phyloP scores from a whole-genome alignment of 306 rosid genomes.

The Prunus mongolica region DNA sequence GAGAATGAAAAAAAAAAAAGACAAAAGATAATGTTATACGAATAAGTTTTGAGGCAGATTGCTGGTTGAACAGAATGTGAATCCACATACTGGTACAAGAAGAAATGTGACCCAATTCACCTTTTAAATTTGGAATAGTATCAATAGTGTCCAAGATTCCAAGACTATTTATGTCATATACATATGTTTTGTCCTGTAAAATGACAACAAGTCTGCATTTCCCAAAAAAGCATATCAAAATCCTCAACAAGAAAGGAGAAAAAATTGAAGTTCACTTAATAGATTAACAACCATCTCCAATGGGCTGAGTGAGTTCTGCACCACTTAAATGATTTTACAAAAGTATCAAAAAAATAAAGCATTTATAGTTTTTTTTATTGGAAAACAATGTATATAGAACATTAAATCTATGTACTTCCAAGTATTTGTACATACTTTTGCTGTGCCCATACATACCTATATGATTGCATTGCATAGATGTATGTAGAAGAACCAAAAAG shows the following conservation, averaged over 20 bases:
- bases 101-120: slow-evolving; percentile 40
- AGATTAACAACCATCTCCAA: not conserved
- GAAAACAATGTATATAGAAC: not conserved
- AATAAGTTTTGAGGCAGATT: not conserved
- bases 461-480: not conserved
- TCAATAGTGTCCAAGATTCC: slow-evolving; percentile 80
- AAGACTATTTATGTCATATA: slow-evolving; percentile 76
- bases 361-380: not conserved
- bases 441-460: not conserved
- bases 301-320: not conserved
- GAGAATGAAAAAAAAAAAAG: not conserved
- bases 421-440: not conserved
- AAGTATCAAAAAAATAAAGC: not conserved
- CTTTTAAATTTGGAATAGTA: slow-evolving; percentile 78
- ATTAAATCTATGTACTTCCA: not conserved
- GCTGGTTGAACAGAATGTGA: slow-evolving; percentile 18
- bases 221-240: slow-evolving; percentile 14
- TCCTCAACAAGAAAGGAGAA: slow-evolving; percentile 27
- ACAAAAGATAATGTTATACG: not conserved
- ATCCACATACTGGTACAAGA: not conserved
- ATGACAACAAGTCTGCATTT: slow-evolving; percentile 83
- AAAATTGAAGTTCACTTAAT: slow-evolving; percentile 5
- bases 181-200: slow-evolving; percentile 81
- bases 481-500: not conserved
- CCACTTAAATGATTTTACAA: not conserved